These are phyloP conservation scores for Lactarius hatsudake DNA, from an alignment of 768 basidiomycete genomes.

Conservation along the genomic window DNA sequence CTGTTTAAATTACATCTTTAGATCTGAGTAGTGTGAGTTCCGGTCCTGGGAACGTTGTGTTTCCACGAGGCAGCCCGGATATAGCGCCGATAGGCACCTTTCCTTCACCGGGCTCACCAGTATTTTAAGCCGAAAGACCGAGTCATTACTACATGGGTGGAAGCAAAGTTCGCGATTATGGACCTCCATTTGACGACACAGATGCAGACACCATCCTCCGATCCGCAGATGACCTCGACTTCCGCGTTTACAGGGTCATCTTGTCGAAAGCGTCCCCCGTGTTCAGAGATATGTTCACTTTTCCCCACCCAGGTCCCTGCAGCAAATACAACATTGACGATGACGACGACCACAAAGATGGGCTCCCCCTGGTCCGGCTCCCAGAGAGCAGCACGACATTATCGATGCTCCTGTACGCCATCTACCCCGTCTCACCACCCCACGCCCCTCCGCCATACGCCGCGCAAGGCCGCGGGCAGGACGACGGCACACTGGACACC, in stretches of 20 bases:
- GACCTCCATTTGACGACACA: constrained; percentile 18
- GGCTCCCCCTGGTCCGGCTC: constrained; percentile 1
- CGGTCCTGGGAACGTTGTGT: not conserved
- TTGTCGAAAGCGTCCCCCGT: constrained; percentile 23
- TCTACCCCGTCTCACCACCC: constrained; percentile 5
- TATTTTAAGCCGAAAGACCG: not conserved
- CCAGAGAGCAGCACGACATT: constrained; percentile 4
- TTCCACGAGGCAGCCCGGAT: not conserved
- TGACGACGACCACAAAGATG: constrained; percentile 9
- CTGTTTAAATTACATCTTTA: no score
- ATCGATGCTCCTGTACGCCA: constrained; percentile 4
- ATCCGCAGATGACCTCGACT: constrained; percentile 24
- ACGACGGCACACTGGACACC: not conserved
- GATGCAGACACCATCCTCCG: constrained; percentile 26
- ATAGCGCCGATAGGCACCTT: not conserved
- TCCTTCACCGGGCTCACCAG: not conserved
- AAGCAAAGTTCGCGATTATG: constrained; percentile 1
- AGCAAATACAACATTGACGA: not conserved
- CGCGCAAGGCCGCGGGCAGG: not conserved
- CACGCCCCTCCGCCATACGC: not conserved
- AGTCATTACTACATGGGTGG: not conserved
- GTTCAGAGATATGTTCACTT: constrained; percentile 18
- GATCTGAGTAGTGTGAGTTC: no score
- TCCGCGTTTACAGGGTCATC: constrained; percentile 23
- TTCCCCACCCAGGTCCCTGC: not conserved